Base-by-base conservation (phyloP, 495 filamentous ascomycete species). In the Delitschia confertaspora region DNA sequence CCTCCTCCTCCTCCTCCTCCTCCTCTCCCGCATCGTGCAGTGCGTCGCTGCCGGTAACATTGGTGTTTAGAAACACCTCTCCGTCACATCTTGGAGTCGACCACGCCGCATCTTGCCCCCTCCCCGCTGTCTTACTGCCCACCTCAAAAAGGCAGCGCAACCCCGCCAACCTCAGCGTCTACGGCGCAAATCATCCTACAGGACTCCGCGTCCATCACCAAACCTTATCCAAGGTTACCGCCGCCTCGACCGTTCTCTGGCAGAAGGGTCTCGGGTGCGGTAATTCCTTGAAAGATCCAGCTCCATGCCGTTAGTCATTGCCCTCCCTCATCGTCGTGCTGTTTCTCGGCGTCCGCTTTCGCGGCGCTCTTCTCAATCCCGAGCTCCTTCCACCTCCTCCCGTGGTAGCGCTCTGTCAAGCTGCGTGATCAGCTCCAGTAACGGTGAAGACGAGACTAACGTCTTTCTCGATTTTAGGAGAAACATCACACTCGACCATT, bases 251-350 rank as follows among this genome's bases (percentile, higher is more conserved):
- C 49, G 32, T 42, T 57, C 53, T 57, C 49, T 57, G 49, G 49
- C 33, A 57, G 53, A 49, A 57, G 42, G 47, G 53, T 45, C 38
- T 41, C 35, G 45, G 44, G 44, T 47, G 13, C 44, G 49, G 37
- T 43, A 38, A 42, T 43, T 35, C 47, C 37, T 43, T 49, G 24
- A 17, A 27, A 31, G 25, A 47, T 34, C 34, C 38, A 51, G 43
- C 49, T 33, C 33, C 43, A 57, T 57, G 53, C 49, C 48, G 49
- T 52, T 57, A 57, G 49, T 57, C 49, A 49, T 57, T 52, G 49
- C 53, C 44, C 49, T 57, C 43, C 53, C 53, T 48, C 42, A 49
- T 41, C 53, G 42, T 55, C 52, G 46, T 38, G 35, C 52, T 29
- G 14, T 32, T 14, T 42, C 47, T 27, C 44, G 37, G 32, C 47